A percentile compares a stretch with the other conserved stretches of the same genome.
These are phyloP conservation scores for Citrus hindsii DNA, from an alignment of 345 rosid genomes.

Conservation along the genomic window DNA sequence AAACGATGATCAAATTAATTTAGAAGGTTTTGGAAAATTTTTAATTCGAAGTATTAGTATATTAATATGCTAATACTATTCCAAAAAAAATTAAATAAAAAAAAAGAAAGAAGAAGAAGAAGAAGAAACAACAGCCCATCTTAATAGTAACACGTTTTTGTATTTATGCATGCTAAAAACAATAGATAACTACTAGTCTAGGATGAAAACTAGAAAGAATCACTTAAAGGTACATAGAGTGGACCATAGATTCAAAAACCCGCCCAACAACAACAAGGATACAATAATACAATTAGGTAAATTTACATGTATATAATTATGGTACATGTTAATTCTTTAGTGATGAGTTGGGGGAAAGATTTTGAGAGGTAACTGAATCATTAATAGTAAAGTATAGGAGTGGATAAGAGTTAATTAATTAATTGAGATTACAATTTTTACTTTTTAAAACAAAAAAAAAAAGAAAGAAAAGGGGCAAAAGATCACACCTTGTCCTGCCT, in stretches of 20 bases:
- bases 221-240: not conserved
- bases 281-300: not conserved
- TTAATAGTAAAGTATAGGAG: conserved; percentile 9
- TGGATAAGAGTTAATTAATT: not conserved
- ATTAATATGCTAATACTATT: no score
- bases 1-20: no score
- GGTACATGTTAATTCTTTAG: conserved; percentile 24
- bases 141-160: not conserved
- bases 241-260: conserved; percentile 10
- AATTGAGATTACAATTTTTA: no score
- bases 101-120: no score
- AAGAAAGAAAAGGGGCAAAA: not conserved
- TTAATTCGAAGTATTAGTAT: no score
- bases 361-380: conserved; percentile 38
- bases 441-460: not conserved
- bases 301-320: conserved; percentile 9
- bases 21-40: no score
- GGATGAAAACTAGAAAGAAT: no score
- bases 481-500: conserved; percentile 14
- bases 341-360: conserved; percentile 31
- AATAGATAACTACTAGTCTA: no score
- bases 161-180: not conserved
- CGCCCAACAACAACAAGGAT: conserved; percentile 25
- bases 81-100: no score
- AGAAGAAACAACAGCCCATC: not conserved